Conservation (phyloP, 768 basidiomycete species). For the Artomyces pyxidatus region DNA sequence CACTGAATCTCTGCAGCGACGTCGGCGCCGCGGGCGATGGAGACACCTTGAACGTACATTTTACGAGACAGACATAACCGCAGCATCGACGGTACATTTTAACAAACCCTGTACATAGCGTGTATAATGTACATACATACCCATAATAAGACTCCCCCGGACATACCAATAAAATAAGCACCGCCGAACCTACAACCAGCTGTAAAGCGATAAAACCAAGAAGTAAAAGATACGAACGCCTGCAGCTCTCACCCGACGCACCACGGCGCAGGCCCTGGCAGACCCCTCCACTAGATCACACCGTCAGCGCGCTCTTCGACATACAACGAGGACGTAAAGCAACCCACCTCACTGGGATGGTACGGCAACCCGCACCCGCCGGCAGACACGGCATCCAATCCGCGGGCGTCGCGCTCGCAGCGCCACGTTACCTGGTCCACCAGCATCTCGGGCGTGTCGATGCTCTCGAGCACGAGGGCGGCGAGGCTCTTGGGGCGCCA, state of each 20-base stretch:
- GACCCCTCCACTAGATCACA: slow-evolving; percentile 25
- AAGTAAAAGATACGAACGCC: slow-evolving; percentile 4
- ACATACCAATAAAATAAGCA: background rate
- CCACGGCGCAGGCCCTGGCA: slow-evolving; percentile 28
- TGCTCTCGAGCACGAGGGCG: background rate
- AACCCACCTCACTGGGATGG: slow-evolving; percentile 26
- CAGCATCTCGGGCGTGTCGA: background rate
- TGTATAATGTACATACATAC: slow-evolving; percentile 7
- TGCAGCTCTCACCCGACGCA: background rate
- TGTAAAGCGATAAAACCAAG: background rate
- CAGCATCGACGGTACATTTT: too few species aligned
- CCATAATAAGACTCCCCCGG: background rate
- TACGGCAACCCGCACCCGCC: slow-evolving; percentile 19
- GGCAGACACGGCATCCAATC: background rate
- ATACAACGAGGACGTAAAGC: background rate
- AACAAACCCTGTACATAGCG: too few species aligned
- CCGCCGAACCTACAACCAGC: background rate
- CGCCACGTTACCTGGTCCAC: background rate
- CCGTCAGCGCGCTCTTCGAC: background rate
- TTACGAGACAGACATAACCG: too few species aligned
- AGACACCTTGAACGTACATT: too few species aligned
- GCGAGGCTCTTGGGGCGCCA: background rate
- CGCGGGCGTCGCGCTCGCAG: background rate
- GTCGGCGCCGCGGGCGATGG: too few species aligned
- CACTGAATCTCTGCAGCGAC: too few species aligned